Conservation (phyloP, 257 asterid species). For the Gentiana macrophylla region DNA sequence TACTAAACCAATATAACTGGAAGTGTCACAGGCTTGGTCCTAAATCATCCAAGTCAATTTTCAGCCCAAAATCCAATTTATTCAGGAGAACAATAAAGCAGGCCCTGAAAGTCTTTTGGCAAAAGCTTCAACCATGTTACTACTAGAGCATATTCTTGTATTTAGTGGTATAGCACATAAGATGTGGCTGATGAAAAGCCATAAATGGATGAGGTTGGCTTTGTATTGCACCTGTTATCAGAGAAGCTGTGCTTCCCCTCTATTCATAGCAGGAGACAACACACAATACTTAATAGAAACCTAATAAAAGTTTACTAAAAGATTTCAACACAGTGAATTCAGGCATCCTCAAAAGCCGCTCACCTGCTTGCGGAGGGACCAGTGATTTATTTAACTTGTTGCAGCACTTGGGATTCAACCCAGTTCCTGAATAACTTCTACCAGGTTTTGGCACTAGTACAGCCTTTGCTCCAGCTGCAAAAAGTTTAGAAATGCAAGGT, state of each 20-base stretch:
- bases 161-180: no score
- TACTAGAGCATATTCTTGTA: no score
- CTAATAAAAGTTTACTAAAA: neutral
- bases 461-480: constrained; percentile 33
- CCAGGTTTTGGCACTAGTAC: constrained; percentile 11
- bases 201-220: neutral
- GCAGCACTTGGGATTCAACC: constrained; percentile 20
- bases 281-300: no score
- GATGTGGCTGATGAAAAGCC: neutral
- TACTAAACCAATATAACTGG: no score
- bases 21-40: no score
- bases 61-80: no score
- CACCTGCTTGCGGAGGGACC: constrained; percentile 26
- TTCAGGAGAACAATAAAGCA: no score
- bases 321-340: neutral
- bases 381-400: constrained; percentile 34
- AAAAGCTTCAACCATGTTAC: no score
- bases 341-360: neutral
- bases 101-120: no score
- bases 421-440: constrained; percentile 10
- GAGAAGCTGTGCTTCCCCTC: neutral
- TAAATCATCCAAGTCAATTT: no score
- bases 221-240: neutral
- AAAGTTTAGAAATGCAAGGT: neutral
- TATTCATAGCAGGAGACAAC: neutral